A percentile compares a stretch with the other conserved stretches of the same genome.
Conservation (phyloP, 2,329 filamentous ascomycete species). For the Ceratocystiopsis brevicomis region DNA sequence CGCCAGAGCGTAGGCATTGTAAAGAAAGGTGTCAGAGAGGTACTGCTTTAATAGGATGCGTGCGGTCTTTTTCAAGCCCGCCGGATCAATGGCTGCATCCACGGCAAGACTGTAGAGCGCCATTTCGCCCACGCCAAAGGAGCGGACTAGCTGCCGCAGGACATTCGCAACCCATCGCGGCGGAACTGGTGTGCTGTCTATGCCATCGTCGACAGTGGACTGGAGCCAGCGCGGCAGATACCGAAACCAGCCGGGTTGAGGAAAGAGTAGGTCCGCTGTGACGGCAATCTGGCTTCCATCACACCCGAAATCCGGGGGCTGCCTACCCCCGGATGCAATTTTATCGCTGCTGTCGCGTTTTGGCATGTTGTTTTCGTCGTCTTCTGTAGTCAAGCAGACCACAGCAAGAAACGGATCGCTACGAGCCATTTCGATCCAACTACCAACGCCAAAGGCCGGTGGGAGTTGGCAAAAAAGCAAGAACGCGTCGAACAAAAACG, state of each 20-base stretch:
- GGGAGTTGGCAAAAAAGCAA: conserved; percentile 49
- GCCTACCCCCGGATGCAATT: not conserved
- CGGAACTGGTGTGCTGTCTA: conserved; percentile 16
- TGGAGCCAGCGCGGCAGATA: conserved; percentile 7
- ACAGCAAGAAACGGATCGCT: conserved; percentile 31
- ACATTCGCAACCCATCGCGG: conserved; percentile 29
- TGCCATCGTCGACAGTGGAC: conserved; percentile 11
- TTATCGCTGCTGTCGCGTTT: too few species aligned
- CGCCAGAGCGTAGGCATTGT: conserved; percentile 61
- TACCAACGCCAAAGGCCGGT: conserved; percentile 17
- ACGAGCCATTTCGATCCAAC: conserved; percentile 19
- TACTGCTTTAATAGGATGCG: conserved; percentile 55
- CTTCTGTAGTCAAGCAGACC: not conserved
- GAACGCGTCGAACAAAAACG: conserved; percentile 48
- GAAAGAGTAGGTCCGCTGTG: conserved; percentile 23
- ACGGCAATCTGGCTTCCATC: conserved; percentile 13
- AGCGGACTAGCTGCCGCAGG: conserved; percentile 37
- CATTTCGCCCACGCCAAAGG: conserved; percentile 29
- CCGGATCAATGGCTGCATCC: conserved; percentile 34
- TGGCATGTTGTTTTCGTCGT: not conserved
- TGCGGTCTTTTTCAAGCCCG: conserved; percentile 45
- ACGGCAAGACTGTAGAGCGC: conserved; percentile 55
- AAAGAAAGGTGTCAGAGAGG: conserved; percentile 45
- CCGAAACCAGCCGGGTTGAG: conserved; percentile 6
- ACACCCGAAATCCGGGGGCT: conserved; percentile 2